Percentiles rank a stretch among this genome's conserved stretches.
Evolutionary conservation across 306 rosid genomes (phyloP).

Genomic region (Morella rubra): DNA sequence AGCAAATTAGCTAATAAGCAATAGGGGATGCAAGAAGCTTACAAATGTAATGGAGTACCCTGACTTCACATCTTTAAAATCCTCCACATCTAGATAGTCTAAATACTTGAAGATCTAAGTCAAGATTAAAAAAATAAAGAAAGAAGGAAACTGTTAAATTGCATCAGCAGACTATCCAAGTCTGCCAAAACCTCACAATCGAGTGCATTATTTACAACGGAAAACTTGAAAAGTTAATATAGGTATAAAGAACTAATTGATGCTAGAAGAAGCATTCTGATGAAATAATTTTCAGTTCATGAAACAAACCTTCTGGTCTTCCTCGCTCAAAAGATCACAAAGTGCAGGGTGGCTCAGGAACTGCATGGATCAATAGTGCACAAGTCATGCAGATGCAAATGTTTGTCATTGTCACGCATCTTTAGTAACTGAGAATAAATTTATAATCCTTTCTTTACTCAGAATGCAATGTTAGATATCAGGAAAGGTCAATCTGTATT

Average conservation of each 20-base stretch:
- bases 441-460: not conserved
- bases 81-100: conserved; percentile 58
- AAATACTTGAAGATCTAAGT: conserved; percentile 59
- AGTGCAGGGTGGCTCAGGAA: conserved; percentile 89
- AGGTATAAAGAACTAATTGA: not conserved
- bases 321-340: conserved; percentile 54
- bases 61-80: conserved; percentile 57
- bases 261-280: not conserved
- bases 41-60: conserved; percentile 66
- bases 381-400: conserved; percentile 14
- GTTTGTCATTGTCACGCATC: not conserved
- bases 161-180: conserved; percentile 4
- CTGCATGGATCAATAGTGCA: conserved; percentile 45
- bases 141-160: conserved; percentile 17
- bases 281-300: conserved; percentile 12
- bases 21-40: conserved; percentile 36
- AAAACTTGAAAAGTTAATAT: not conserved
- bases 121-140: conserved; percentile 20
- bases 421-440: not conserved
- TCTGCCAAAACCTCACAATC: conserved; percentile 9
- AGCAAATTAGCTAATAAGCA: conserved; percentile 9
- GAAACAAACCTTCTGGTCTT: conserved; percentile 60
- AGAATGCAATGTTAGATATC: not conserved
- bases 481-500: not conserved
- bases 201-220: no score